Evolutionary conservation across 1,139 yeast genomes (phyloP).

Genomic region (Candida mesenterica): DNA sequence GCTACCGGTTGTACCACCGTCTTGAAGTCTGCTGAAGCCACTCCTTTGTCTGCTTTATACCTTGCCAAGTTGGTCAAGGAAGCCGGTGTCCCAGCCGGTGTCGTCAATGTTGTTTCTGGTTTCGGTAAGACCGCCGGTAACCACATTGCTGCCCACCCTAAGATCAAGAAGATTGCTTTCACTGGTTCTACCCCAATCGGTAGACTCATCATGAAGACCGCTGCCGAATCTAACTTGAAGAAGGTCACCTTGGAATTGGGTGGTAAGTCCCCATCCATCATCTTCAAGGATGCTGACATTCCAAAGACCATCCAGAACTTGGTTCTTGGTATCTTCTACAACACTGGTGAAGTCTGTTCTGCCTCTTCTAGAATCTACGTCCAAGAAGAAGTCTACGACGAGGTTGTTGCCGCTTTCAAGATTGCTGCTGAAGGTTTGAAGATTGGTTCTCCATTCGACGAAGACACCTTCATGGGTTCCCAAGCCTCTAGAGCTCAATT

Average conservation of each 20-base stretch:
- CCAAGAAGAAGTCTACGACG: constrained; percentile 74
- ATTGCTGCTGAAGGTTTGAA: constrained; percentile 54
- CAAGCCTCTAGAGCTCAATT: constrained; percentile 77
- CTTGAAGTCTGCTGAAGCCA: constrained; percentile 34
- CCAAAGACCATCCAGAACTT: constrained; percentile 56
- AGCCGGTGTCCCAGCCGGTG: constrained; percentile 34
- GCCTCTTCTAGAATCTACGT: constrained; percentile 83
- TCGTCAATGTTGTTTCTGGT: constrained; percentile 33
- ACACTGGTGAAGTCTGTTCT: constrained; percentile 87
- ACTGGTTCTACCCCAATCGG: constrained; percentile 40
- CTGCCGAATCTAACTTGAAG: constrained; percentile 32
- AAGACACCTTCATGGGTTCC: constrained; percentile 76
- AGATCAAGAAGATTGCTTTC: constrained; percentile 34
- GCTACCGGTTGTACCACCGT: constrained; percentile 36
- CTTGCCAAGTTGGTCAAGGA: constrained; percentile 30
- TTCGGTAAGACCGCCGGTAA: constrained; percentile 32
- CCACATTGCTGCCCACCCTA: constrained; percentile 31
- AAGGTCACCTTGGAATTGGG: constrained; percentile 37
- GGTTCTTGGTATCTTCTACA: constrained; percentile 65
- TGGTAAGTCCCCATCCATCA: constrained; percentile 34
- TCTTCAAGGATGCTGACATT: constrained; percentile 30
- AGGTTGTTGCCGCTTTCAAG: constrained; percentile 59
- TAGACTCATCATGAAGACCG: constrained; percentile 30
- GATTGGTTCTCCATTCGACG: constrained; percentile 78
- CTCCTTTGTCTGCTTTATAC: constrained; percentile 35